Conservation (phyloP, 2,329 filamentous ascomycete species). For the Cercospora janseana region DNA sequence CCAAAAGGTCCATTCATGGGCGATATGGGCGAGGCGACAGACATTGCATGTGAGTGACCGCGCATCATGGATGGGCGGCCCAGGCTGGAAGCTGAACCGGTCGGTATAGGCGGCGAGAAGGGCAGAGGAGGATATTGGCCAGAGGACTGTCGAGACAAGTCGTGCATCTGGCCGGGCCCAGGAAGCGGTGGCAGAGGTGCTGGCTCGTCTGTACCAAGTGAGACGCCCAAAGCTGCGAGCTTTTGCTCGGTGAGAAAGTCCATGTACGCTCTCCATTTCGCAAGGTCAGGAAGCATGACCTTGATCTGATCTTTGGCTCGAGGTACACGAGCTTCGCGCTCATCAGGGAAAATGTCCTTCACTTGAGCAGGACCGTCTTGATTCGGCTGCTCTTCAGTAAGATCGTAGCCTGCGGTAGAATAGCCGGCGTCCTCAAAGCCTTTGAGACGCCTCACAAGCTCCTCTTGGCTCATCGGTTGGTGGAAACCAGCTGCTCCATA, state of each 20-base stretch:
- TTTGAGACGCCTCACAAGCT: conserved; percentile 61
- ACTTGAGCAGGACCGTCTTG: conserved; percentile 53
- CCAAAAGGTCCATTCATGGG: conserved; percentile 57
- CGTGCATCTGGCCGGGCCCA: conserved; percentile 33
- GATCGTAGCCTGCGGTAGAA: conserved; percentile 65
- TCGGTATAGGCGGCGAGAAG: conserved; percentile 79
- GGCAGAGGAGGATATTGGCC: conserved; percentile 70
- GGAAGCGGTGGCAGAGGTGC: conserved; percentile 46
- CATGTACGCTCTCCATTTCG: conserved; percentile 76
- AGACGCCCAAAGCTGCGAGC: conserved; percentile 85
- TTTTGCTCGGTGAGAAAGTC: conserved; percentile 85
- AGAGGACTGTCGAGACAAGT: conserved; percentile 69
- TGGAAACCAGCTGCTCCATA: conserved; percentile 44
- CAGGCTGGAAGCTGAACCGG: conserved; percentile 69
- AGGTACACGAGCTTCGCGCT: conserved; percentile 38
- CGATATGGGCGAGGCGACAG: conserved; percentile 70
- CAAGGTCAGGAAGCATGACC: conserved; percentile 69
- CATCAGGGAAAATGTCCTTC: conserved; percentile 65
- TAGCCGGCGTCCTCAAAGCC: conserved; percentile 70
- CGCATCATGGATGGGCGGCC: conserved; percentile 36
- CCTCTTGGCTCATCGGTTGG: conserved; percentile 48
- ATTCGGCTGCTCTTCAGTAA: conserved; percentile 46
- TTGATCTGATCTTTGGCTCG: conserved; percentile 50
- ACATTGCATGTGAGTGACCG: conserved; percentile 53
- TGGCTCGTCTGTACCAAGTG: conserved; percentile 67